phyloP scores from a whole-genome alignment of 1,139 yeast species.

The Pichiaceae sp. region DNA sequence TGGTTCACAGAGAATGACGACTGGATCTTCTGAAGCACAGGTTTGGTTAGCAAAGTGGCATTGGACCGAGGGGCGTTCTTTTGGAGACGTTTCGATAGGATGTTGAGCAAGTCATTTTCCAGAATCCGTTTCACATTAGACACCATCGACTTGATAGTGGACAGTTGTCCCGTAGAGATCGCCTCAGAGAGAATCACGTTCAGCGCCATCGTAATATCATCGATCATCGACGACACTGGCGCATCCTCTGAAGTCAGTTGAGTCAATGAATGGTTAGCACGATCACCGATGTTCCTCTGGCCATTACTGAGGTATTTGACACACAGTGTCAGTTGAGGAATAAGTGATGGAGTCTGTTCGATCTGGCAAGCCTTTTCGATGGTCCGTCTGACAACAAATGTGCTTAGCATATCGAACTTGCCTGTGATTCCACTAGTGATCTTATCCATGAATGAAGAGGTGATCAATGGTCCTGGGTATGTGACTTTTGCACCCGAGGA shows the following conservation, averaged over 20 bases:
- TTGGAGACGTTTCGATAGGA: slow-evolving; percentile 42
- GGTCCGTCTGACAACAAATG: slow-evolving; percentile 67
- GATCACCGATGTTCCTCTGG: slow-evolving; percentile 10
- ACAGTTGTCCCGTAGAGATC: slow-evolving; percentile 52
- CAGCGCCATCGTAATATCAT: slow-evolving; percentile 70
- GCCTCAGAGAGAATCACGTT: slow-evolving; percentile 56
- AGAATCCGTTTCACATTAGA: slow-evolving; percentile 35
- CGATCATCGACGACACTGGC: slow-evolving; percentile 78
- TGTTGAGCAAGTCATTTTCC: slow-evolving; percentile 38
- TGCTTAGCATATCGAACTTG: slow-evolving; percentile 53
- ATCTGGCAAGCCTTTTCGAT: slow-evolving; percentile 74
- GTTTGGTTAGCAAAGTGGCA: slow-evolving; percentile 17
- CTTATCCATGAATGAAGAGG: slow-evolving; percentile 58
- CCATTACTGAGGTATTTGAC: slow-evolving; percentile 17
- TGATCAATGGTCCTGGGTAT: slow-evolving; percentile 45
- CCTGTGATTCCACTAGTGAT: slow-evolving; percentile 46
- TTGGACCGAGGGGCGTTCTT: slow-evolving; percentile 49
- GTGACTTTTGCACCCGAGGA: slow-evolving; percentile 10
- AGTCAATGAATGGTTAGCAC: slow-evolving; percentile 11
- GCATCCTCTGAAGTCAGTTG: slow-evolving; percentile 40
- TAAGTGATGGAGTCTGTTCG: slow-evolving; percentile 60
- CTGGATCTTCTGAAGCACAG: slow-evolving; percentile 10
- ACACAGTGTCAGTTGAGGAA: slow-evolving; percentile 17
- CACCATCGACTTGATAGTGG: slow-evolving; percentile 44
- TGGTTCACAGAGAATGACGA: not conserved